phyloP scores from a whole-genome alignment of 345 rosid species.

The Rhizophora mangle region DNA sequence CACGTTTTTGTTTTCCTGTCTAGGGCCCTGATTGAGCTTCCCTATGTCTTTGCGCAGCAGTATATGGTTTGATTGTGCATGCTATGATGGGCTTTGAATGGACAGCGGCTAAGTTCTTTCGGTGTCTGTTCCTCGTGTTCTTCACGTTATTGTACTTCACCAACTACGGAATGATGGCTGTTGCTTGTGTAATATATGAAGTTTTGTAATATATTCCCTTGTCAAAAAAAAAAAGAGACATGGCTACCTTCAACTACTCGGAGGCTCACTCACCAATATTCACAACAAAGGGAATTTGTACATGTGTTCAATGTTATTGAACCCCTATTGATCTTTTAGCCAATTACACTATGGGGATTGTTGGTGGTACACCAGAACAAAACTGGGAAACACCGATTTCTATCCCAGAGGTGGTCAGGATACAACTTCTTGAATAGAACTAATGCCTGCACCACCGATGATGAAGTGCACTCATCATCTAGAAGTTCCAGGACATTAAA shows the following conservation, averaged over 20 bases:
- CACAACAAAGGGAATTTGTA: no score
- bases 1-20: neutral
- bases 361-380: no score
- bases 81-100: slow-evolving; percentile 68
- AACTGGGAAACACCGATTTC: no score
- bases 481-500: no score
- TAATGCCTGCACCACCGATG: slow-evolving; percentile 18
- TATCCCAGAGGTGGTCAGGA: slow-evolving; percentile 6
- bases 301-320: no score
- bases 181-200: no score
- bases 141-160: slow-evolving; percentile 64
- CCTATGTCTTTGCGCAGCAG: slow-evolving; percentile 42
- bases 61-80: slow-evolving; percentile 49
- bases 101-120: slow-evolving; percentile 54
- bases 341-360: no score
- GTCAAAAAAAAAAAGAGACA: no score
- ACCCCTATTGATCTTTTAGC: no score
- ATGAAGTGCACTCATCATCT: slow-evolving; percentile 19
- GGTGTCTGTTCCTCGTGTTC: slow-evolving; percentile 61
- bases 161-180: slow-evolving; percentile 69
- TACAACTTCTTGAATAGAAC: slow-evolving; percentile 14
- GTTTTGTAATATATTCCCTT: no score
- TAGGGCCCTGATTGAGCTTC: slow-evolving; percentile 40
- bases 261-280: no score
- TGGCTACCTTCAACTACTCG: no score